phyloP scores from a whole-genome alignment of 805 yeast genomes.

The Saccharomycopsis sp. region DNA sequence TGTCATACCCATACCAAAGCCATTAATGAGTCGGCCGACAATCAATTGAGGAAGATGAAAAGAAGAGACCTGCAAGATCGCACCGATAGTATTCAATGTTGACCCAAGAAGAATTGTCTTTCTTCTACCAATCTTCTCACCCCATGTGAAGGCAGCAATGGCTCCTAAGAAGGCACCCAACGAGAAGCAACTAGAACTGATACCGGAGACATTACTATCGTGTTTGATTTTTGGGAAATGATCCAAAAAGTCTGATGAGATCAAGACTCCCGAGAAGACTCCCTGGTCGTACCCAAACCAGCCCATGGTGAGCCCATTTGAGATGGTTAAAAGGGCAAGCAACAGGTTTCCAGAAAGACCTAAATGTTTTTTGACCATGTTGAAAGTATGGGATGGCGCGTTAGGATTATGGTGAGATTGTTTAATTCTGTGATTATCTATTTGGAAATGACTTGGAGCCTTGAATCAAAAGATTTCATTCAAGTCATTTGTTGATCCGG shows the following conservation, averaged over 20 bases:
- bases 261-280: conserved; percentile 53
- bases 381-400: background rate
- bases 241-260: conserved; percentile 52
- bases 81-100: conserved; percentile 51
- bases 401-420: background rate
- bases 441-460: too few relatives aligned
- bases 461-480: too few relatives aligned
- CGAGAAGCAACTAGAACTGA: conserved; percentile 44
- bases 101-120: conserved; percentile 48
- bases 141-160: conserved; percentile 44
- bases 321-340: conserved; percentile 1
- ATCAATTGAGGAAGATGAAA: conserved; percentile 35
- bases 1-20: conserved; percentile 69
- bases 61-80: conserved; percentile 44
- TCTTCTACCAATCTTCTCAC: conserved; percentile 62
- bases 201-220: conserved; percentile 57
- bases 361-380: conserved; percentile 2
- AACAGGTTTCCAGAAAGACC: background rate
- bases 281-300: conserved; percentile 71
- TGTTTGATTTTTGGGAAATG: conserved; percentile 40
- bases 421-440: too few relatives aligned
- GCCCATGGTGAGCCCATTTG: background rate
- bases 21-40: conserved; percentile 64
- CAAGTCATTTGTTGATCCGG: too few relatives aligned
- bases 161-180: conserved; percentile 72